Base-by-base conservation (phyloP, 345 rosid species). In the Sisymbrium altissimum region DNA sequence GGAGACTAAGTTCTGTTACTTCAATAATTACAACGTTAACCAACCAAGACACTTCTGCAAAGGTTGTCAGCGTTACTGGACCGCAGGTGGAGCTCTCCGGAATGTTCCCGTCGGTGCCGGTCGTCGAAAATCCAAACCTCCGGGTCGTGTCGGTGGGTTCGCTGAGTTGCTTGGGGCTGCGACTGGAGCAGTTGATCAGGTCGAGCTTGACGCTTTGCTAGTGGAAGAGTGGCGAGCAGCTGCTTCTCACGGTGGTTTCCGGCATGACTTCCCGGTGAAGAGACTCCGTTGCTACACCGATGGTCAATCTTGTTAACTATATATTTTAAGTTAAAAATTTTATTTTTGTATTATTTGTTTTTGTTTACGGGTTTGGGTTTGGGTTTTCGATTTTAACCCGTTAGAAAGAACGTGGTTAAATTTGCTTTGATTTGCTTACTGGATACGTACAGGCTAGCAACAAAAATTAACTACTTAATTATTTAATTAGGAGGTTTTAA, bases 41-140 rank as follows among this genome's bases (percentile, higher is more conserved):
- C 98, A 91, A 81, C 98, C 98, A n/a, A 73, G 98, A 56, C 96
- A 94, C 70, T 94, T 89, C 79, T 94, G 98, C 59, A 94, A 85
- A 84, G 97, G 97, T 46, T 94, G 98, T 78, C 98, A 94, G 71
- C 84, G 98, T 79, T 94, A 94, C 72, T 94, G 98, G 98, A 94
- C 98, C 0, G 96, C 96, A 1, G 98, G 98, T 12, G 98, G 98
- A 21, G 95, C 95, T 69, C 95, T 94, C 32, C 81, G 98, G 29
- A 91, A 94, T 68, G 98, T 94, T 29, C 98, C 98, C 0, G 86
- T 94, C 0, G 97, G 97, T 0, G 96, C 98, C 9, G 98, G 98
- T 55, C 96, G 98, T 6, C 88, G 98, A 74, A 94, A 91, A 65
- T 53, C 81, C 55, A 94, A 88, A 81, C 92, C 91, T 1, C 89